Evolutionary conservation across 1,284 basidiomycete genomes (phyloP), one percentile per base, ranked within the genome.

Genomic region (Sporisorium graminicola): DNA sequence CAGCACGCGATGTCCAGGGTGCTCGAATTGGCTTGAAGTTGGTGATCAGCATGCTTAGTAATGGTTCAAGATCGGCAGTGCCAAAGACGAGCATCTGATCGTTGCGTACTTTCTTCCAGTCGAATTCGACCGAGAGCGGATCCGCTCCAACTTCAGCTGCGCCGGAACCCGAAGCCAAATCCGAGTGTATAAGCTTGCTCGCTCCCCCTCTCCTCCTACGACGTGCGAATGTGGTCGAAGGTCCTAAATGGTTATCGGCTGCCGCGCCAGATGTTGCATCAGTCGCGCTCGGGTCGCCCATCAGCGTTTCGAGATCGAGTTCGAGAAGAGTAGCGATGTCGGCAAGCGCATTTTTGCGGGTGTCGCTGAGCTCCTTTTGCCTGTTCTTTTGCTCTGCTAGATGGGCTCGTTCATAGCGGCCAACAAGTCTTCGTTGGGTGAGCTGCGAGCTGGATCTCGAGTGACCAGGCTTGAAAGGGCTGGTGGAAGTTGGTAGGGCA

Each of bases 21-120:
- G 86, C 63, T 68, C 86, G 42, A 58, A 91, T 87, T 18, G 91
- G 90, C 80, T 89, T 88, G 85, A 90, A 90, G 88, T 91, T 77
- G 44, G 78, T 80, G 83, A 97, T 92, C 44, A 96, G 86, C 22
- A 93, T 90, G 78, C 93, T 91, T 69, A 95, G 91, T 55, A 95
- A 91, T 59, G 90, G 88, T 0, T 92, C 91, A 20, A 98, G 87
- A 29, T 91, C 89, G 62, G 90, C 87, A 4, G 92, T 91, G 6
- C 93, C 92, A 87, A 95, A 98, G 18, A 94, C 95, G 50, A 98
- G 92, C 92, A 96, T 94, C 68, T 85, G 82, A 49, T 79, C 72
- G 49, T 62, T 64, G n/a, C 65, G 61, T 10, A 81, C 73, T 37
- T 29, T 57, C 24, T 72, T 70, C 70, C 79, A 83, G 35, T 79